phyloP scores from a whole-genome alignment of 768 basidiomycete species.

The Mycena albidolilacea region DNA sequence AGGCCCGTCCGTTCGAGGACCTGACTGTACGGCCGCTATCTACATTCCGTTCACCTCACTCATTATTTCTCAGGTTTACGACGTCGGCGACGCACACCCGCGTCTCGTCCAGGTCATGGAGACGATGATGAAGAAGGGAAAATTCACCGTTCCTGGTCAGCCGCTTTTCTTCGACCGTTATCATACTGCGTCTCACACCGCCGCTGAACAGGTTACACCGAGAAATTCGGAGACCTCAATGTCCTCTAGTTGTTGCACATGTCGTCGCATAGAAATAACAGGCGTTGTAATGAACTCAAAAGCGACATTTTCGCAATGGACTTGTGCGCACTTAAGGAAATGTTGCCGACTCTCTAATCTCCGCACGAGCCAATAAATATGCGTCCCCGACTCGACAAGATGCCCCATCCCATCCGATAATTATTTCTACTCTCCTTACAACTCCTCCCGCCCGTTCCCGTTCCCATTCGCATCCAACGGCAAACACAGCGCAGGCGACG shows the following conservation, averaged over 20 bases:
- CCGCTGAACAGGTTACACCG: conserved; percentile 79
- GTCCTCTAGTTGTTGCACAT: conserved; percentile 75
- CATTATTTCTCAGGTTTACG: conserved; percentile 72
- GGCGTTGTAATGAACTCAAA: conserved; percentile 22
- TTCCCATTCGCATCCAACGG: conserved; percentile 60
- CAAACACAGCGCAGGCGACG: conserved; percentile 87
- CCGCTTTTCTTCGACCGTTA: conserved; percentile 7
- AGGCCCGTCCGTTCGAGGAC: conserved; percentile 97
- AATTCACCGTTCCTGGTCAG: conserved; percentile 96
- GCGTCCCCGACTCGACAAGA: background rate
- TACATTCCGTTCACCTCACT: background rate
- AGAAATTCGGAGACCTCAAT: conserved; percentile 96
- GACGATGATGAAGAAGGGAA: conserved; percentile 97
- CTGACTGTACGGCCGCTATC: conserved; percentile 86
- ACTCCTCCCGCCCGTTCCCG: conserved; percentile 56
- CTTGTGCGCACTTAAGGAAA: no score
- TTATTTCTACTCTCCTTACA: conserved; percentile 45
- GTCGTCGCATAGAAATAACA: conserved; percentile 36
- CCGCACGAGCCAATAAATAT: conserved; percentile 31
- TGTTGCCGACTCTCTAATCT: background rate
- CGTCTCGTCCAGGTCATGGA: conserved; percentile 93
- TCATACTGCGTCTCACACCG: background rate
- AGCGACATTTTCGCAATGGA: no score
- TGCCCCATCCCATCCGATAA: background rate
- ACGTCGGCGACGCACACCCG: conserved; percentile 93